Evolutionary conservation across 345 rosid species (phyloP), one percentile per base, ranked within the genome.

Genomic region (Populus nigra): DNA sequence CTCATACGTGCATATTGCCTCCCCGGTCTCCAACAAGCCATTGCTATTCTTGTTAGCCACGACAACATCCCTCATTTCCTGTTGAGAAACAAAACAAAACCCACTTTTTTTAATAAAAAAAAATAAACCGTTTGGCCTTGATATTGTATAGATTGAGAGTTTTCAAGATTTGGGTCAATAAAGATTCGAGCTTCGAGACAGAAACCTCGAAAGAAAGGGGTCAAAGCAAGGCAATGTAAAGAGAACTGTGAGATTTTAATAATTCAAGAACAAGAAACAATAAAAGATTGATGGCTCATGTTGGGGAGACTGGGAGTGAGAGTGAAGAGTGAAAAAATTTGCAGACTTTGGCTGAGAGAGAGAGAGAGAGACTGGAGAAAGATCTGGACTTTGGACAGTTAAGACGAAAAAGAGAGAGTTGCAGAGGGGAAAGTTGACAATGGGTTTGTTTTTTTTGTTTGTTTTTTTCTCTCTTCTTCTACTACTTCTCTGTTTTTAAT

Each of bases 31-130:
- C 94, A 89, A 81, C 98, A 95, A 55, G 90, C 89, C 81, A 86
- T 82, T 71, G 89, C 90, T 69, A 88, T 84, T 83, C 89, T 92
- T 86, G 74, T 84, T 75, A 95, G 45, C 96, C 96, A 92, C 78
- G 94, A 90, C 78, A 86, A 83, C 99, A 95, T 93, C 93, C 97
- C 96, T 90, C 99, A 95, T 95, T 93, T 90, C 93, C 89, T 73
- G 80, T 47, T 27, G 23, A 49, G 71, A 53, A 53, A 33, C 49
- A 41, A 41, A 41, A 31, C 31, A 33, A 76, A 25, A 68, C 35
- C 70, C 12, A 59, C 69, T 29, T 15, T 8, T 33, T 65, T 65
- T 2, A 29, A 65, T 65, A 75, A 25, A 20, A 2, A 23, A 27
- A 41, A 70, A 71, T 43, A n/a, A 31, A 4, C 3, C 11, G n/a